A percentile compares a stretch with the other conserved stretches of the same genome.
Conservation (phyloP, 108 stramenopile genomes). For the Pseudonitzschia multistriata region DNA sequence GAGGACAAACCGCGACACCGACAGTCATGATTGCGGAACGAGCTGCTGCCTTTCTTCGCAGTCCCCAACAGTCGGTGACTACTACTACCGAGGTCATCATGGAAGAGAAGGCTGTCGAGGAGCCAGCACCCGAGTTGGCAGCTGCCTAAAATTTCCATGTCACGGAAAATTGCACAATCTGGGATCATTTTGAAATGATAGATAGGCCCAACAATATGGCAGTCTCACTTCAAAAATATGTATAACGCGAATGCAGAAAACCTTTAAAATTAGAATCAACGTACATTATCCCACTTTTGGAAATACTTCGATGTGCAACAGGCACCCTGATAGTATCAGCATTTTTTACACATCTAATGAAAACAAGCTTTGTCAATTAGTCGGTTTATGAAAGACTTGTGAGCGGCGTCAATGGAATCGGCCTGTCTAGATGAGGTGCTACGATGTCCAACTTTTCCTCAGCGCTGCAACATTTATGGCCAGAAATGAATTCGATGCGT, state of each 20-base stretch:
- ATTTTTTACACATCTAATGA: no score
- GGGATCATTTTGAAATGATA: not conserved
- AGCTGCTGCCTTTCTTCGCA: slow-evolving; percentile 34
- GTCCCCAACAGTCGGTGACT: slow-evolving; percentile 13
- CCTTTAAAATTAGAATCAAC: not conserved
- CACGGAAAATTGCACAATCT: not conserved
- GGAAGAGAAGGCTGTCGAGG: slow-evolving; percentile 4
- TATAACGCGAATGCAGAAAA: not conserved
- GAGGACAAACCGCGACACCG: slow-evolving; percentile 47
- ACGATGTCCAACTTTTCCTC: no score
- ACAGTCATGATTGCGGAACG: slow-evolving; percentile 51
- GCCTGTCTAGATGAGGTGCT: no score
- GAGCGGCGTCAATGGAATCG: no score
- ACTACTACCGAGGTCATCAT: slow-evolving; percentile 11
- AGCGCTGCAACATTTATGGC: no score
- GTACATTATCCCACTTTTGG: not conserved
- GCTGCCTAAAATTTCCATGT: not conserved
- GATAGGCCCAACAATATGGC: not conserved
- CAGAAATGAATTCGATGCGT: no score
- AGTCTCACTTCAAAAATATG: not conserved
- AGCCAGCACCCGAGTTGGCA: not conserved
- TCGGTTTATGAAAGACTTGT: no score
- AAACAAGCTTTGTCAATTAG: no score
- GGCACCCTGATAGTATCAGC: no score
- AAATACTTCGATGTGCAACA: no score